These are phyloP conservation scores for Articulospora tetracladia DNA, from an alignment of 495 filamentous ascomycete species.

Conservation along the genomic window DNA sequence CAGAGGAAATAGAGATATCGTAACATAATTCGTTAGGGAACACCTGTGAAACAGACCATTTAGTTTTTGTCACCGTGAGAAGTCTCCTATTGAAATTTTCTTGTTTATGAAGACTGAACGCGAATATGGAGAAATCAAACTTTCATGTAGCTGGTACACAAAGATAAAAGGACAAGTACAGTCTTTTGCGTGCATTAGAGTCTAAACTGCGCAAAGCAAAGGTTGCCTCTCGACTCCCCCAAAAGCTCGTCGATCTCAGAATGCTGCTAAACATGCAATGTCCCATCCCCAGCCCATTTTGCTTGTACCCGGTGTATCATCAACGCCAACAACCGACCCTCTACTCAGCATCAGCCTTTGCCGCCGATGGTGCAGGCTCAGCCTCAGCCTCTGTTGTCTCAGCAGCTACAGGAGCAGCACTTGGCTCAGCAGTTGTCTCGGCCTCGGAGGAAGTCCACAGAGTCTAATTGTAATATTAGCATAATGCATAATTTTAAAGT, in stretches of 20 bases:
- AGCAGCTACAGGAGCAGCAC: slow-evolving; percentile 38
- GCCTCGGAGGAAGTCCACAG: slow-evolving; percentile 99
- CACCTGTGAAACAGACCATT: too few species aligned
- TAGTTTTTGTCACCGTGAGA: too few species aligned
- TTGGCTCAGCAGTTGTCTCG: slow-evolving; percentile 66
- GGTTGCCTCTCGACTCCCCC: slow-evolving; percentile 25
- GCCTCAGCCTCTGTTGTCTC: slow-evolving; percentile 25
- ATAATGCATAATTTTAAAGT: not conserved
- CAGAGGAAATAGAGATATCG: too few species aligned
- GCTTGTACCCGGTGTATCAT: slow-evolving; percentile 21
- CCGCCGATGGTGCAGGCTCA: slow-evolving; percentile 28
- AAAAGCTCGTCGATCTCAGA: slow-evolving; percentile 20
- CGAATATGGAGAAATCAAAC: not conserved
- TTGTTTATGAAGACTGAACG: too few species aligned
- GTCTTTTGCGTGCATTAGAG: slow-evolving; percentile 24
- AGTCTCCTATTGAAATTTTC: too few species aligned
- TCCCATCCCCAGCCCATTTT: slow-evolving; percentile 16
- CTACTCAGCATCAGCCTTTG: slow-evolving; percentile 25
- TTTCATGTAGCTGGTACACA: slow-evolving; percentile 3
- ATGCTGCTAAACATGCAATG: slow-evolving; percentile 28
- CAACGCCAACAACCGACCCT: slow-evolving; percentile 25
- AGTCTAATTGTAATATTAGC: slow-evolving; percentile 53
- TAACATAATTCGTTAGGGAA: too few species aligned
- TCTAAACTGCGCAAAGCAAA: slow-evolving; percentile 22
- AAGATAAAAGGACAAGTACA: slow-evolving; percentile 17